Evolutionary conservation across 768 basidiomycete species (phyloP).

Genomic region (Suillus brevipes): DNA sequence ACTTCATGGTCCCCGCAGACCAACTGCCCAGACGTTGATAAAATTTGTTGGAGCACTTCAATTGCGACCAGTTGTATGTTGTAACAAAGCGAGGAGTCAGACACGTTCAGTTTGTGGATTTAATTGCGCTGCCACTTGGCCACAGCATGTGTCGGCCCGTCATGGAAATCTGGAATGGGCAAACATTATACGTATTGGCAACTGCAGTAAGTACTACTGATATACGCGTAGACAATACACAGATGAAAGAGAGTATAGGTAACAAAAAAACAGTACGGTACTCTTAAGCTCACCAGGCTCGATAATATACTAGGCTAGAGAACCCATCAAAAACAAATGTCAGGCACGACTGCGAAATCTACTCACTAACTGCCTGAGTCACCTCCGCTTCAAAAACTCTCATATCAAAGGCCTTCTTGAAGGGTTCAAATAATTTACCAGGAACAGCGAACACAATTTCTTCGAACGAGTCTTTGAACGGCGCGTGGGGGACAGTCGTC

Average conservation of each 20-base stretch:
- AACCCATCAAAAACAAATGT: not conserved
- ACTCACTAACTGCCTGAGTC: constrained; percentile 29
- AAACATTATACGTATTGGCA: not conserved
- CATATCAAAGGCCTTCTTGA: constrained; percentile 42
- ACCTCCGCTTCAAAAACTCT: constrained; percentile 40
- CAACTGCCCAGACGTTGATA: too few relatives aligned
- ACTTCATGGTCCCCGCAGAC: too few relatives aligned
- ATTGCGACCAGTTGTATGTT: too few relatives aligned
- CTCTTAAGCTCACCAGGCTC: not conserved
- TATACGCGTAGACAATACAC: not conserved
- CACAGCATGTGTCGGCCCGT: not conserved
- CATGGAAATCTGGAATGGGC: not conserved
- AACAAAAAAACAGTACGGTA: not conserved
- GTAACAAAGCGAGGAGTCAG: too few relatives aligned
- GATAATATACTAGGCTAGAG: not conserved
- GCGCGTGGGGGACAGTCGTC: constrained; percentile 25
- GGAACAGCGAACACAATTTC: constrained; percentile 45
- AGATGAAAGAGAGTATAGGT: not conserved
- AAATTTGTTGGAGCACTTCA: too few relatives aligned
- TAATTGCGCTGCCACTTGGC: not conserved
- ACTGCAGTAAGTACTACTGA: not conserved
- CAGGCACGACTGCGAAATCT: not conserved
- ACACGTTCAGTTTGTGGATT: not conserved
- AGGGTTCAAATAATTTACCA: constrained; percentile 35
- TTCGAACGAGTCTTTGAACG: constrained; percentile 43